Conservation (phyloP, 2,329 filamentous ascomycete genomes). For the Neonectria coccinea region DNA sequence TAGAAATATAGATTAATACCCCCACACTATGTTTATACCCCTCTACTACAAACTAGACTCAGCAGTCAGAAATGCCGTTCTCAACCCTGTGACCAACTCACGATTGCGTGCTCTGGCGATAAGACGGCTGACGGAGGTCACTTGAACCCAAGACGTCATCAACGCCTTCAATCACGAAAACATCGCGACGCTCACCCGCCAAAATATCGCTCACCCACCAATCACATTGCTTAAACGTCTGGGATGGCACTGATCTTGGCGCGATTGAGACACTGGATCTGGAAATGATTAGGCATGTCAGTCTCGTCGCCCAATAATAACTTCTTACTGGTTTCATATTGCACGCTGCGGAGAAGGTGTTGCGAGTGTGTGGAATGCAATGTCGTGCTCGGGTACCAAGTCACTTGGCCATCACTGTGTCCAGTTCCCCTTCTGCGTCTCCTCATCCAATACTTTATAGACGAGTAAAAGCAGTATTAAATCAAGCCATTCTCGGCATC, state of each 20-base stretch:
- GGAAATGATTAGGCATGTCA: background rate
- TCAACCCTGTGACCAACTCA: background rate
- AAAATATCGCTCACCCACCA: background rate
- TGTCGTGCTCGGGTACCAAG: background rate
- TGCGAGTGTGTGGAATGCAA: background rate
- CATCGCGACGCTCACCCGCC: slow-evolving; percentile 1
- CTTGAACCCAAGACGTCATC: slow-evolving; percentile 8
- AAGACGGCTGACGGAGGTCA: background rate
- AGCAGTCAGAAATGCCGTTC: background rate
- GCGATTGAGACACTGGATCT: background rate
- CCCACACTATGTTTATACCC: too few relatives aligned
- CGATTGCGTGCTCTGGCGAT: slow-evolving; percentile 4
- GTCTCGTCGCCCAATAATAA: background rate
- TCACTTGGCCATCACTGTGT: background rate
- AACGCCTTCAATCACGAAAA: background rate
- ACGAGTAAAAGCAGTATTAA: background rate
- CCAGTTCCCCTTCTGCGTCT: too few relatives aligned
- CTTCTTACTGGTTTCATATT: background rate
- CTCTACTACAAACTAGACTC: background rate
- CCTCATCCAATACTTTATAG: background rate
- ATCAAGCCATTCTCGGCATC: background rate
- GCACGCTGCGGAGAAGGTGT: background rate
- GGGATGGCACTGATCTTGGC: background rate
- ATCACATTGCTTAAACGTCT: background rate
- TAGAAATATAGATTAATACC: background rate